Percentiles rank a stretch among this genome's conserved stretches.
Conservation (phyloP, 179 eudicot species). For the Heliamphora pulchella region DNA sequence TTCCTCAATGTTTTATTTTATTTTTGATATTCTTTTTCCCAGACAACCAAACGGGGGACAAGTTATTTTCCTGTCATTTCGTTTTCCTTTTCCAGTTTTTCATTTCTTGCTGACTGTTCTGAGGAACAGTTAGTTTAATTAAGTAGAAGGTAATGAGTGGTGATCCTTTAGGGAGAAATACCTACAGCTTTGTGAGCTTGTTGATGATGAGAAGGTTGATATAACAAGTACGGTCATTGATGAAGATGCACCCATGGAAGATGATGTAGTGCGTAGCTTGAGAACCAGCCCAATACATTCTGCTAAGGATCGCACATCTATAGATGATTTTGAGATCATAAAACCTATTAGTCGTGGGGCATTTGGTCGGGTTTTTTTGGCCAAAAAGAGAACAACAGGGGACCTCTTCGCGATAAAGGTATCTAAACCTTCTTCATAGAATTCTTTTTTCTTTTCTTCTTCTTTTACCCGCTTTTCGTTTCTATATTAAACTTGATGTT, state of each 20-base stretch:
- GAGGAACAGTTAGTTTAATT: not conserved
- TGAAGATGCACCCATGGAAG: conserved; percentile 97
- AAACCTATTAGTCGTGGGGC: conserved; percentile 99
- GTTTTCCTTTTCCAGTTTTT: not conserved
- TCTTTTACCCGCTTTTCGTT: not conserved
- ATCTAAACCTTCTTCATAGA: conserved; percentile 11
- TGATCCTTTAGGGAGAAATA: conserved; percentile 75
- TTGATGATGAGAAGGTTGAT: conserved; percentile 91
- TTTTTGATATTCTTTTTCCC: not conserved
- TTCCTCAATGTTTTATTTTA: not conserved
- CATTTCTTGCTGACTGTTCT: not conserved
- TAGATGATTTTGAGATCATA: conserved; percentile 95
- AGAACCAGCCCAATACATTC: conserved; percentile 92
- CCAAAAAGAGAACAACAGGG: conserved; percentile 94
- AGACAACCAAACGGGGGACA: not conserved
- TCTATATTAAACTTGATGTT: not conserved
- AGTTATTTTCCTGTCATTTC: not conserved
- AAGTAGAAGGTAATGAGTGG: not conserved
- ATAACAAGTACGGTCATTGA: conserved; percentile 78
- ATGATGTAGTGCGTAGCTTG: conserved; percentile 90
- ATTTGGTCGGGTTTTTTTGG: conserved; percentile 94
- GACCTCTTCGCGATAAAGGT: conserved; percentile 99
- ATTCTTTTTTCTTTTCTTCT: not conserved
- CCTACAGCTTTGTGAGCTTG: conserved; percentile 83
- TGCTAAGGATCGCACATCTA: conserved; percentile 84